phyloP scores from a whole-genome alignment of 2,329 filamentous ascomycete genomes.

The Zopfia rhizophila region DNA sequence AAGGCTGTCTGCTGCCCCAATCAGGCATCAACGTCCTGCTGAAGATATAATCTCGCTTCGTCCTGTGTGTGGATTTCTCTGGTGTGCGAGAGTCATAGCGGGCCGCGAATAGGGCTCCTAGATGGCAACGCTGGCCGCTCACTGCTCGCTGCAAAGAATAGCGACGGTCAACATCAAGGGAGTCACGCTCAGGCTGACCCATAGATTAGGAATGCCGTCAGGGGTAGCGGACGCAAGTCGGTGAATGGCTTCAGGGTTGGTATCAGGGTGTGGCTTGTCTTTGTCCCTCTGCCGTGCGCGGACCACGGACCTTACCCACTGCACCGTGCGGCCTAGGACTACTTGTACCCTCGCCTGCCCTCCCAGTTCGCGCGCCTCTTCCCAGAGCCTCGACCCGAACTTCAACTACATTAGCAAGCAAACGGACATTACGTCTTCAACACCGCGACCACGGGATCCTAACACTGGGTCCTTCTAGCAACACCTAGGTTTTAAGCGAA shows the following conservation, averaged over 20 bases:
- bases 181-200: constrained; percentile 39
- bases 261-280: constrained; percentile 18
- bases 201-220: constrained; percentile 40
- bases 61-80: too few species aligned
- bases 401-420: constrained; percentile 40
- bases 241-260: constrained; percentile 1
- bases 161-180: constrained; percentile 27
- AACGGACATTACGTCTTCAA: constrained; percentile 30
- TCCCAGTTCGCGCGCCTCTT: constrained; percentile 9
- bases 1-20: constrained; percentile 20
- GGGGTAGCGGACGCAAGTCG: constrained; percentile 19
- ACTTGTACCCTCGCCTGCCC: not conserved
- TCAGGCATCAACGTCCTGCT: constrained; percentile 34
- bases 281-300: not conserved
- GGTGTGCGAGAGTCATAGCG: not conserved
- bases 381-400: constrained; percentile 20
- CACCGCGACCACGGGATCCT: constrained; percentile 31
- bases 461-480: constrained; percentile 50
- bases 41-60: too few species aligned
- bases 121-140: constrained; percentile 20
- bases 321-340: not conserved
- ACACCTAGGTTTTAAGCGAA: constrained; percentile 24
- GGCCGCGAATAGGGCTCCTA: not conserved
- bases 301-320: not conserved
- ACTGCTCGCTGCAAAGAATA: too few species aligned